Base-by-base conservation (phyloP, 73 alveolate species). In the Paramecium pentaurelia region DNA sequence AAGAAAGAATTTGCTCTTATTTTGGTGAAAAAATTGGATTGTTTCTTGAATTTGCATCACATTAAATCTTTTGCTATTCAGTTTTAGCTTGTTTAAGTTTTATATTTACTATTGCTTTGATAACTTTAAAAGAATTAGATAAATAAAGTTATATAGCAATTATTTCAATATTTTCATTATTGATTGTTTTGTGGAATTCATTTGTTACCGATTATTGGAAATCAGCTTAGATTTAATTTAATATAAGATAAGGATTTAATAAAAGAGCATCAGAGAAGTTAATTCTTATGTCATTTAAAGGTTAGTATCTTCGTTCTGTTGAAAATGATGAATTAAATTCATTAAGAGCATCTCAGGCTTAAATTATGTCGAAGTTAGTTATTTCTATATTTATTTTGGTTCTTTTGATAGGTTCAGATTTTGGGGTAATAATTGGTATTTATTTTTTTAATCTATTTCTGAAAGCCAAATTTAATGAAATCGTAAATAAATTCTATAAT, bases 21-120 rank as follows among this genome's bases (percentile, higher is more conserved):
- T 75, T 32, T 36, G 88, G 88, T 5, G 58, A 75, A 37, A 75
- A 75, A 36, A 75, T 75, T 3, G 88, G 88, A 8, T 40, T 75
- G 18, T 75, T 32, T 40, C 27, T 75, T 9, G 42, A 75, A 32
- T 75, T 32, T 37, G 6, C 60, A 75, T 37, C 25, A 32, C n/a
- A 75, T 54, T 2, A 2, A 12, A 28, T 22, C 25, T 22, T 22
- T 22, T 64, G 20, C 28, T 28, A 28, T 32, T 32, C 84, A 1
- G 10, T 34, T 0, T 32, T 64, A 16, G 47, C 84, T 8, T 3
- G 28, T 32, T 34, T 64, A 11, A 51, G 84, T 3, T 32, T 64
- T 6, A 0, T 64, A 64, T 64, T 64, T 64, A 64, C 51, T 0
- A 64, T 64, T 64, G 22, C 84, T 12, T 12, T 64, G 20, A 64